These are phyloP conservation scores for Cadophora sp. DNA, from an alignment of 2,329 filamentous ascomycete genomes.

Conservation along the genomic window DNA sequence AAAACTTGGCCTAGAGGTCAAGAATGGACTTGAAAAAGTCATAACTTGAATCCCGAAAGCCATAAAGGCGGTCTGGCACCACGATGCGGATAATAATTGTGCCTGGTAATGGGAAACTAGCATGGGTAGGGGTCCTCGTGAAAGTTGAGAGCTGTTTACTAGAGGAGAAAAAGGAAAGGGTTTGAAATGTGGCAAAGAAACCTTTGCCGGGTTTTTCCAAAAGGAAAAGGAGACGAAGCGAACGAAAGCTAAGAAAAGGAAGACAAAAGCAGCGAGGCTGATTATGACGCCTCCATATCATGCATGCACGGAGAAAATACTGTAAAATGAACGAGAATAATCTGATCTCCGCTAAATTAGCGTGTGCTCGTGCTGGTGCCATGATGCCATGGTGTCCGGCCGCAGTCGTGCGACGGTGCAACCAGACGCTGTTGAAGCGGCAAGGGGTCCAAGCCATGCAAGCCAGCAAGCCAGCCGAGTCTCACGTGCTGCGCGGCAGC, in stretches of 20 bases:
- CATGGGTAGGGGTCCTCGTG: not conserved
- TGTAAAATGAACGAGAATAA: too few relatives aligned
- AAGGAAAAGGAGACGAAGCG: too few relatives aligned
- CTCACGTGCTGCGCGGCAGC: not conserved
- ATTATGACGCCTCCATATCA: not conserved
- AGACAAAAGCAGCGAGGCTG: conserved; percentile 7
- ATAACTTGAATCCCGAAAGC: not conserved
- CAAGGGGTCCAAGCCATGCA: conserved; percentile 2
- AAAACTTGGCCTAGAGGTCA: not conserved
- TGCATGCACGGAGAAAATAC: not conserved
- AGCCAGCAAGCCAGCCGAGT: not conserved
- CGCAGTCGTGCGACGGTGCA: not conserved
- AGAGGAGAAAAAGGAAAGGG: not conserved
- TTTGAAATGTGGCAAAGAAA: not conserved
- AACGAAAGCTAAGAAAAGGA: not conserved
- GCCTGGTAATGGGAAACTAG: not conserved
- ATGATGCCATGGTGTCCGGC: too few relatives aligned
- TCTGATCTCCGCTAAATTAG: conserved; percentile 1
- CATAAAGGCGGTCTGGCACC: not conserved
- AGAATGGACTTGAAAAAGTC: not conserved
- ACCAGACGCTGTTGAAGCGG: not conserved
- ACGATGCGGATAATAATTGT: conserved; percentile 5
- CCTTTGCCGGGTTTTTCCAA: not conserved
- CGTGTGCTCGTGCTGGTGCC: not conserved
- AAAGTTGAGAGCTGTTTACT: not conserved